Conservation (phyloP, 345 rosid species). For the Clarkia xantiana region DNA sequence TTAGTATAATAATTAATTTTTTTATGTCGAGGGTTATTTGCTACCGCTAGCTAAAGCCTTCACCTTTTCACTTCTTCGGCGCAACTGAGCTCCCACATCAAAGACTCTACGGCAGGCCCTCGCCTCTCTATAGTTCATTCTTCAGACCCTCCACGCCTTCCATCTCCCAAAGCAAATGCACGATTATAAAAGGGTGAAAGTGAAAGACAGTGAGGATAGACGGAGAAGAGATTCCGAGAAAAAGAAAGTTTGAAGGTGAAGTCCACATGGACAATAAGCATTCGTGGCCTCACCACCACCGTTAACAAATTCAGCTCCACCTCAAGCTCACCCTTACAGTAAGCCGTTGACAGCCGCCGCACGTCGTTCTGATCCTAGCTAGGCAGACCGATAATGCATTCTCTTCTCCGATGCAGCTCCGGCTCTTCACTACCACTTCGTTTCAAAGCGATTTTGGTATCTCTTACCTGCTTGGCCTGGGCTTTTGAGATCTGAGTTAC, state of each 20-base stretch:
- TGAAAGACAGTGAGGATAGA: neutral
- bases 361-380: slow-evolving; percentile 19
- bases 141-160: too few relatives aligned
- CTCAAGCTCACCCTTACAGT: too few relatives aligned
- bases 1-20: too few relatives aligned
- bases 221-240: neutral
- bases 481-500: slow-evolving; percentile 11
- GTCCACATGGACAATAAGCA: neutral
- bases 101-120: too few relatives aligned
- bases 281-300: neutral
- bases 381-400: slow-evolving; percentile 39
- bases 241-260: slow-evolving; percentile 1
- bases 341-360: neutral
- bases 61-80: too few relatives aligned
- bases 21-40: too few relatives aligned
- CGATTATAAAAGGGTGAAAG: neutral
- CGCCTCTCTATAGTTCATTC: too few relatives aligned
- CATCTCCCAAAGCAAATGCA: too few relatives aligned
- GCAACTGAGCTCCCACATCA: too few relatives aligned
- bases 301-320: slow-evolving; percentile 6
- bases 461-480: slow-evolving; percentile 3
- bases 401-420: slow-evolving; percentile 9
- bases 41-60: too few relatives aligned
- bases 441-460: slow-evolving; percentile 15
- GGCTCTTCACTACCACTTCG: neutral